Percentiles rank a stretch among this genome's conserved stretches.
Conservation (phyloP, 495 filamentous ascomycete species). For the Neurospora terricola region DNA sequence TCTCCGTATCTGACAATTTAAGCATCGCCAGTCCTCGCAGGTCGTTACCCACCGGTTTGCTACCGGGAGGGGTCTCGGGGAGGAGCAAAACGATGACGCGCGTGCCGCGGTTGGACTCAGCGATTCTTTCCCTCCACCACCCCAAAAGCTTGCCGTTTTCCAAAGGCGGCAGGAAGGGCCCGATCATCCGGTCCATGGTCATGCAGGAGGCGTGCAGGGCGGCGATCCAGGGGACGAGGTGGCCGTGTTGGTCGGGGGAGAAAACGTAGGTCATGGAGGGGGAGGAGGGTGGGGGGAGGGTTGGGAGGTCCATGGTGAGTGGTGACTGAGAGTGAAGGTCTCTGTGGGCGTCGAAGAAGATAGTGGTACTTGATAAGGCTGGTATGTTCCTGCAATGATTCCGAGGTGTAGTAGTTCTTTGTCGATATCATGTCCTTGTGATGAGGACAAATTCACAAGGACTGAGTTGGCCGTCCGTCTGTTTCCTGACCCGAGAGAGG, state of each 20-base stretch:
- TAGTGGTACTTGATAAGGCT: background rate
- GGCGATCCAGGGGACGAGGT: slow-evolving; percentile 29
- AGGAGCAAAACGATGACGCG: slow-evolving; percentile 27
- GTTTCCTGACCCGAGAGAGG: background rate
- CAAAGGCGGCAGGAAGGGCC: slow-evolving; percentile 29
- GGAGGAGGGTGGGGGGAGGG: background rate
- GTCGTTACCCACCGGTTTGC: slow-evolving; percentile 21
- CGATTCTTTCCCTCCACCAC: slow-evolving; percentile 31
- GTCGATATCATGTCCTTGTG: background rate
- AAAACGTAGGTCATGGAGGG: slow-evolving; percentile 19
- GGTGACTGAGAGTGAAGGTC: too few species aligned
- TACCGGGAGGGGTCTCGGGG: slow-evolving; percentile 14
- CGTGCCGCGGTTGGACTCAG: slow-evolving; percentile 18
- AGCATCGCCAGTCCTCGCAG: slow-evolving; percentile 30
- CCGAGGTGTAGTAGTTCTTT: background rate
- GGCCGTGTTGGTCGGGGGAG: slow-evolving; percentile 20
- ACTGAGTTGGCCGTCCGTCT: background rate
- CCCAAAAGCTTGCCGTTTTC: slow-evolving; percentile 28
- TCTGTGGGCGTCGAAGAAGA: too few species aligned
- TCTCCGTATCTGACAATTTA: slow-evolving; percentile 24
- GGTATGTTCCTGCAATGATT: background rate
- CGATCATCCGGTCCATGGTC: slow-evolving; percentile 25
- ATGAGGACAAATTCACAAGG: background rate
- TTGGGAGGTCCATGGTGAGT: slow-evolving; percentile 2
- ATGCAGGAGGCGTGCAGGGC: slow-evolving; percentile 32